Percentiles rank a stretch among this genome's conserved stretches.
Evolutionary conservation across 768 basidiomycete species (phyloP).

Genomic region (Collybia nuda): DNA sequence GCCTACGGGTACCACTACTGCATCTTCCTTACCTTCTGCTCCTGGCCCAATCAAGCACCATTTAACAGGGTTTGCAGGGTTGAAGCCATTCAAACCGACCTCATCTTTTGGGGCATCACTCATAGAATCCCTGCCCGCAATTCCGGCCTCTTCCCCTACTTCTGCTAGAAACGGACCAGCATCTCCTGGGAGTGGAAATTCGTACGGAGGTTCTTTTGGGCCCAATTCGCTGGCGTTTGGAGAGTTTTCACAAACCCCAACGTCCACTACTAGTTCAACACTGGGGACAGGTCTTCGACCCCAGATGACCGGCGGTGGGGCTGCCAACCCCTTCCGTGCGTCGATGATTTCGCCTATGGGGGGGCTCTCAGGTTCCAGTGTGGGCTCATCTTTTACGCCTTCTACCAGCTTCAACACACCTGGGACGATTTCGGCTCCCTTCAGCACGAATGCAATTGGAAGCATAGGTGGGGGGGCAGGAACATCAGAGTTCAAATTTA

Average conservation of each 20-base stretch:
- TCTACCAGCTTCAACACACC: conserved; percentile 14
- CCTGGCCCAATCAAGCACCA: conserved; percentile 42
- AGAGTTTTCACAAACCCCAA: conserved; percentile 32
- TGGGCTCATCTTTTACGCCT: conserved; percentile 13
- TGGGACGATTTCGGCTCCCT: conserved; percentile 10
- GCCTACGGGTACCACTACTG: conserved; percentile 42
- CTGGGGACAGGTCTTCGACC: conserved; percentile 57
- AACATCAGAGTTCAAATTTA: conserved; percentile 23
- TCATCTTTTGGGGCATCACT: conserved; percentile 79
- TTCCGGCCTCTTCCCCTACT: conserved; percentile 55
- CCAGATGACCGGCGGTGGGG: conserved; percentile 62
- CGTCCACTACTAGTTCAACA: conserved; percentile 29
- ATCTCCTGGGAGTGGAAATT: not conserved
- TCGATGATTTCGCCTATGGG: conserved; percentile 33
- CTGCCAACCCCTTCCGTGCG: conserved; percentile 62
- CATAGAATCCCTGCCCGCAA: conserved; percentile 71
- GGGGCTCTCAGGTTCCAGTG: conserved; percentile 2
- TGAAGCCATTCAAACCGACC: conserved; percentile 83
- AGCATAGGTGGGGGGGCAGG: conserved; percentile 16
- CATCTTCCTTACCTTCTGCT: conserved; percentile 22
- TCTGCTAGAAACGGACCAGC: conserved; percentile 7
- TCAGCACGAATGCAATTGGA: conserved; percentile 12
- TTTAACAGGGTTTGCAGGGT: conserved; percentile 52
- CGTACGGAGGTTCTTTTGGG: not conserved
- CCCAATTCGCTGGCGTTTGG: conserved; percentile 1